Conservation (phyloP, 176 grass and related monocot species). For the Eragrostis curvula region DNA sequence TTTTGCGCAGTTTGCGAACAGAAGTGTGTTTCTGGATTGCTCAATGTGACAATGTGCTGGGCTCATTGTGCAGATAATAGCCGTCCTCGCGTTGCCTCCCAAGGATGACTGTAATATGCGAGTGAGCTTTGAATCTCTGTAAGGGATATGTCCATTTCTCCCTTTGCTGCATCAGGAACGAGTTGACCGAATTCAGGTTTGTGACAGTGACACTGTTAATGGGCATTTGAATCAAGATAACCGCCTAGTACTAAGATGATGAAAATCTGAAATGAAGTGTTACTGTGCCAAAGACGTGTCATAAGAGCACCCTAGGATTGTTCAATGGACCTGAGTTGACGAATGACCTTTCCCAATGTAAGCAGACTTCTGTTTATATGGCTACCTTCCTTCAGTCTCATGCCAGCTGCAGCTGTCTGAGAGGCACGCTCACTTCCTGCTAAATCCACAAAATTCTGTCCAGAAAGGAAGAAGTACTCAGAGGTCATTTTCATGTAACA, state of each 20-base stretch:
- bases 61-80: slow-evolving; percentile 96
- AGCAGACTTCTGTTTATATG: slow-evolving; percentile 95
- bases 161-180: slow-evolving; percentile 63
- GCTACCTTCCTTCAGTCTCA: slow-evolving; percentile 90
- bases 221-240: neutral
- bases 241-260: neutral
- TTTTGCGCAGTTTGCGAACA: slow-evolving; percentile 90
- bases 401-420: slow-evolving; percentile 64
- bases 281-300: neutral
- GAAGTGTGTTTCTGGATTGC: slow-evolving; percentile 87
- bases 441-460: slow-evolving; percentile 93
- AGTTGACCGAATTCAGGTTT: neutral
- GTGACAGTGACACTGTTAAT: neutral
- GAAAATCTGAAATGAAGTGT: neutral
- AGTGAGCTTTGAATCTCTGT: slow-evolving; percentile 94
- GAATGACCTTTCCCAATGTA: slow-evolving; percentile 93
- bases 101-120: slow-evolving; percentile 83
- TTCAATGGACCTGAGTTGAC: slow-evolving; percentile 76
- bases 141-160: slow-evolving; percentile 83
- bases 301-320: slow-evolving; percentile 12
- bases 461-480: slow-evolving; percentile 13
- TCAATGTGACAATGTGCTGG: slow-evolving; percentile 74
- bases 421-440: slow-evolving; percentile 95
- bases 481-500: slow-evolving; percentile 13
- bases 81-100: slow-evolving; percentile 87